Conservation (phyloP, 2,329 filamentous ascomycete species). For the Claviceps purpurea region DNA sequence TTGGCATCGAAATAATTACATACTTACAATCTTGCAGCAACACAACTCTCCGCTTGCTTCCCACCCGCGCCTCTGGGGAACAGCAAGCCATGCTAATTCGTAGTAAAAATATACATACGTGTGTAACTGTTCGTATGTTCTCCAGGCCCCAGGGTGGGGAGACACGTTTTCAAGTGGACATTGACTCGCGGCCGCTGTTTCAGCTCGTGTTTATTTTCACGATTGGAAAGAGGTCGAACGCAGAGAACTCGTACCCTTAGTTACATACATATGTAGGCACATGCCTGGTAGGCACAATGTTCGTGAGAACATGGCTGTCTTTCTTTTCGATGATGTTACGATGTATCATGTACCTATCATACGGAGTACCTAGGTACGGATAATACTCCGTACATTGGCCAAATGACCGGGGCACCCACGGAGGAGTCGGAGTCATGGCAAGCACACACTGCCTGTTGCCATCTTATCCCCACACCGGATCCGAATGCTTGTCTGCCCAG, state of each 20-base stretch:
- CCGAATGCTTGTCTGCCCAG: not conserved
- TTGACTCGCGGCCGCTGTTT: not conserved
- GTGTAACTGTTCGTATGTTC: no score
- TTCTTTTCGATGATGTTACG: not conserved
- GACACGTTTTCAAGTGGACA: not conserved
- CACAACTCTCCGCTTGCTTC: not conserved
- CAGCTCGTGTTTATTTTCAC: not conserved
- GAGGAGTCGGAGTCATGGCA: not conserved
- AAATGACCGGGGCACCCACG: not conserved
- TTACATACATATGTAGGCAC: not conserved
- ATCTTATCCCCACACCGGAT: not conserved
- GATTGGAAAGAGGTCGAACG: not conserved
- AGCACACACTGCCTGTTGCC: not conserved
- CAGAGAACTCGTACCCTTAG: not conserved
- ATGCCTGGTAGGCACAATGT: no score
- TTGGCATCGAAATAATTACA: not conserved
- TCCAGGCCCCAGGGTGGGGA: not conserved
- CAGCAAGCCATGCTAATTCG: not conserved
- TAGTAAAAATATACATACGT: not conserved
- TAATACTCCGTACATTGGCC: not conserved
- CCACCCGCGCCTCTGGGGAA: not conserved
- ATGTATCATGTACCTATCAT: no score
- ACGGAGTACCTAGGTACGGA: no score
- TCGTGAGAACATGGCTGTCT: not conserved
- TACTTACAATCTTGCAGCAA: not conserved